phyloP scores from a whole-genome alignment of 2,329 filamentous ascomycete species.

The Ramichloridium luteum region DNA sequence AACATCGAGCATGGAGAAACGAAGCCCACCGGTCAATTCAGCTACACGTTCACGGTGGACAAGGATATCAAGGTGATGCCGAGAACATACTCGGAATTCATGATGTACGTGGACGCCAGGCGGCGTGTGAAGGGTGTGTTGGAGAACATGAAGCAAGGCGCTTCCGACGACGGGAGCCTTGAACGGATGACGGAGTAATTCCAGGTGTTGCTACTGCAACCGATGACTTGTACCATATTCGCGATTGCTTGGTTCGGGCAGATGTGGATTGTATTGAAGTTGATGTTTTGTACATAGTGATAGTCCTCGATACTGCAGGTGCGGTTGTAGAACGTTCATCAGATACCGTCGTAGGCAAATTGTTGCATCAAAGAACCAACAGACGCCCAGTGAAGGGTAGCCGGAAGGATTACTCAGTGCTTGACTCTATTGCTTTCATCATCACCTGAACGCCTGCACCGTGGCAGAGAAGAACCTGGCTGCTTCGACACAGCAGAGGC shows the following conservation, averaged over 20 bases:
- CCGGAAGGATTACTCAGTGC: slow-evolving; percentile 57
- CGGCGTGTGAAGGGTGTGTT: slow-evolving; percentile 43
- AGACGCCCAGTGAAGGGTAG: slow-evolving; percentile 35
- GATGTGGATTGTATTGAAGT: no score
- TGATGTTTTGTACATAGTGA: no score
- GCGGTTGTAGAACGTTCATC: slow-evolving; percentile 9
- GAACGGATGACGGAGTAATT: slow-evolving; percentile 23
- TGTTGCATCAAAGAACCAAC: slow-evolving; percentile 22
- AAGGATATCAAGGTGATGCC: slow-evolving; percentile 56
- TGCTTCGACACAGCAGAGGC: slow-evolving; percentile 54
- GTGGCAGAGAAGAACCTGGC: slow-evolving; percentile 40
- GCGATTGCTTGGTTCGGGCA: no score
- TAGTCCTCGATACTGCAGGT: no score
- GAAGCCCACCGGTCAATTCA: slow-evolving; percentile 61
- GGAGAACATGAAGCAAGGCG: slow-evolving; percentile 26
- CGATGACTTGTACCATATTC: no score
- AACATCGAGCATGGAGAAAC: slow-evolving; percentile 58
- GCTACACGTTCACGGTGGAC: slow-evolving; percentile 59
- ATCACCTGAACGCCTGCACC: slow-evolving; percentile 57
- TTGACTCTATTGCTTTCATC: slow-evolving; percentile 97
- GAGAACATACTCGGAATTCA: slow-evolving; percentile 49
- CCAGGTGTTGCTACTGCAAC: no score
- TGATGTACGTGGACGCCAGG: slow-evolving; percentile 52
- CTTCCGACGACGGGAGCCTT: slow-evolving; percentile 18
- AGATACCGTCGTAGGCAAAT: slow-evolving; percentile 26